Conservation (phyloP, 306 rosid species). For the Psophocarpus tetragonolobus region DNA sequence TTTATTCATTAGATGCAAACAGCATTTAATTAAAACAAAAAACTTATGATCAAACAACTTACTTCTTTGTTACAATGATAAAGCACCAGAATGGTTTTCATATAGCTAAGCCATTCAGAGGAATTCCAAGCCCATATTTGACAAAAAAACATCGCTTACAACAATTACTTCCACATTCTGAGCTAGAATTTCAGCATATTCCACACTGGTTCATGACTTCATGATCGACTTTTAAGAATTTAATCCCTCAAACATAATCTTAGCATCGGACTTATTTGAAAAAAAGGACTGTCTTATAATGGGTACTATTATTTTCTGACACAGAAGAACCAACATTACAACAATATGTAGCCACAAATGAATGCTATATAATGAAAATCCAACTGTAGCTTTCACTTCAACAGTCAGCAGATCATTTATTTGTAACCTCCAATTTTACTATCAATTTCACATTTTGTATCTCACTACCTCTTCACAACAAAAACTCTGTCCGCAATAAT, state of each 20-base stretch:
- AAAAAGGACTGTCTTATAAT: slow-evolving; percentile 30
- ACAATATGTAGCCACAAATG: slow-evolving; percentile 30
- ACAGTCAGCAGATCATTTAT: slow-evolving; percentile 32
- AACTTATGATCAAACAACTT: slow-evolving; percentile 49
- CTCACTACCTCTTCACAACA: slow-evolving; percentile 32
- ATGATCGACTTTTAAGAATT: slow-evolving; percentile 26
- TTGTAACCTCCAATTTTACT: slow-evolving; percentile 32
- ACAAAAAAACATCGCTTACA: slow-evolving; percentile 40
- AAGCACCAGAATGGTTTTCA: slow-evolving; percentile 52
- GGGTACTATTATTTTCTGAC: slow-evolving; percentile 28
- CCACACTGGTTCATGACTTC: slow-evolving; percentile 39
- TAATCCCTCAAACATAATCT: slow-evolving; percentile 33
- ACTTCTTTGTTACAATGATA: slow-evolving; percentile 51
- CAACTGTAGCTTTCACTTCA: slow-evolving; percentile 27
- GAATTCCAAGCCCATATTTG: slow-evolving; percentile 48
- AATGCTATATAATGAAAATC: slow-evolving; percentile 24
- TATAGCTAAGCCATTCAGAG: slow-evolving; percentile 52
- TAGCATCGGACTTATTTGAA: slow-evolving; percentile 35
- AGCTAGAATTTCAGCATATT: slow-evolving; percentile 41
- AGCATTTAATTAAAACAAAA: background rate
- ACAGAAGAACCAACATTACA: slow-evolving; percentile 16
- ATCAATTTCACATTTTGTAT: slow-evolving; percentile 26
- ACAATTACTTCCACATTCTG: slow-evolving; percentile 49
- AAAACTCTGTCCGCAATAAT: slow-evolving; percentile 16
- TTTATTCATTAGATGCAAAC: slow-evolving; percentile 8